Base-by-base conservation (phyloP, 805 yeast species). In the Lachancea mirantina region DNA sequence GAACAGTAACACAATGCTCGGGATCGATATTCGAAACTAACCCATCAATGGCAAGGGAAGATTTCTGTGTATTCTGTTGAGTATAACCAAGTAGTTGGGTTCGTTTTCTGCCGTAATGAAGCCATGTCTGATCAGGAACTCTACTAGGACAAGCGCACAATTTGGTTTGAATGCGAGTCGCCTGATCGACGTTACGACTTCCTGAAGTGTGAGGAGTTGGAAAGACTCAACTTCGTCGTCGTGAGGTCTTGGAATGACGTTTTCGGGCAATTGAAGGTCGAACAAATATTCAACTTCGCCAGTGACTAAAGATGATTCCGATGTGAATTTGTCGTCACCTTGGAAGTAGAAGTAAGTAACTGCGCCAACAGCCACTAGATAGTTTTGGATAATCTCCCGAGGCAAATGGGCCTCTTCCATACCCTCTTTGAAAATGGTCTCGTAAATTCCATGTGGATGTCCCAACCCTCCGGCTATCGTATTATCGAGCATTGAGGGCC, bases 381-480 rank as follows among this genome's bases (percentile, higher is more conserved):
- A 57, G 4, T 47, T 19, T 32, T 55, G 51, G 2, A 85, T 77
- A 38, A 74, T 70, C 1, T 62, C 67, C 30, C 65, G 61, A 0
- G 49, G 42, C n/a, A 89, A 57, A 0, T 94, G 94, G 0, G 95
- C 97, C 49, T 92, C 98, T 49, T 92, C 98, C 39, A 65, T 67
- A 47, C 94, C 76, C 54, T 92, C 98, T 52, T 92, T 92, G 13
- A 83, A 44, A 3, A 78, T 74, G 0, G 96, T 89, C 28, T 84
- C 95, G 49, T 65, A 60, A 2, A 76, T 62, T 0, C 87, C 84
- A 43, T 73, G 65, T 0, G 95, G 95, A 53, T 78, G 68, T 0
- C 94, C 96, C 4, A 92, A 49, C 0, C 98, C 98, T 1, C 98
- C 98, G 0, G 95, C 98, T 5, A 92, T 83, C 1, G 94, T 85